A percentile compares a stretch with the other conserved stretches of the same genome.
phyloP scores from a whole-genome alignment of 1,284 basidiomycete species.

The Dichomitus squalens region DNA sequence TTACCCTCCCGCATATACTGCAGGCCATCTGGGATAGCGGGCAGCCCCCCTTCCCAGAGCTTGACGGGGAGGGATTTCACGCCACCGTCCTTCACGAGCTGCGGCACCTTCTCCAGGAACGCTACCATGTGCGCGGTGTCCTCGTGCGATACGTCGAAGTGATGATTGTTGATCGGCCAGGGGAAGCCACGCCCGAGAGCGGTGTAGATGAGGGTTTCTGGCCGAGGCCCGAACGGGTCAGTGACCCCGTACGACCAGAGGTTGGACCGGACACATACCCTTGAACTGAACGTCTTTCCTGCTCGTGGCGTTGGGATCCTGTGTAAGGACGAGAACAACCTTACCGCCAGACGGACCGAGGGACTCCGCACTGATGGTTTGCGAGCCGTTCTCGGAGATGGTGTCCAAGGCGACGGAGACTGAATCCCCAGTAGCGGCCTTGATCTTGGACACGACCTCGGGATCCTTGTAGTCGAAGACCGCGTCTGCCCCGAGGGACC shows the following conservation, averaged over 20 bases:
- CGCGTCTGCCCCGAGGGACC: conserved; percentile 42
- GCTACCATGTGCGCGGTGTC: conserved; percentile 24
- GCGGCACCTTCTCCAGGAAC: conserved; percentile 29
- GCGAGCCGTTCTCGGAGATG: conserved; percentile 19
- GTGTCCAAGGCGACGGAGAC: conserved; percentile 26
- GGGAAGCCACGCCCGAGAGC: conserved; percentile 23
- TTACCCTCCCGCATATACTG: conserved; percentile 31
- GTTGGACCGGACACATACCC: conserved; percentile 13
- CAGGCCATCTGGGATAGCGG: conserved; percentile 26
- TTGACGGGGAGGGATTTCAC: conserved; percentile 27
- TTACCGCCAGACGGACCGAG: conserved; percentile 25
- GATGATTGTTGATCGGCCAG: neutral
- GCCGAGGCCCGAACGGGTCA: too few relatives aligned
- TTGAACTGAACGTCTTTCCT: conserved; percentile 23
- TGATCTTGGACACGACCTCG: conserved; percentile 26
- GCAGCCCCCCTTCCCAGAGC: conserved; percentile 28
- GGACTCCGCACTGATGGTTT: conserved; percentile 22
- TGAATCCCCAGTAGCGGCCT: conserved; percentile 26
- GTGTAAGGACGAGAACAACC: conserved; percentile 20
- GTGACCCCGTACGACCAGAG: too few relatives aligned
- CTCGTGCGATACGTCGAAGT: conserved; percentile 14
- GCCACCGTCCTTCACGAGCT: conserved; percentile 21
- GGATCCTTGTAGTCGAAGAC: conserved; percentile 37
- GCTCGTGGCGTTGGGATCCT: conserved; percentile 10
- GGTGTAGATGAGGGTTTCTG: conserved; percentile 29